Conservation (phyloP, 306 rosid genomes). For the Vigna mungo region DNA sequence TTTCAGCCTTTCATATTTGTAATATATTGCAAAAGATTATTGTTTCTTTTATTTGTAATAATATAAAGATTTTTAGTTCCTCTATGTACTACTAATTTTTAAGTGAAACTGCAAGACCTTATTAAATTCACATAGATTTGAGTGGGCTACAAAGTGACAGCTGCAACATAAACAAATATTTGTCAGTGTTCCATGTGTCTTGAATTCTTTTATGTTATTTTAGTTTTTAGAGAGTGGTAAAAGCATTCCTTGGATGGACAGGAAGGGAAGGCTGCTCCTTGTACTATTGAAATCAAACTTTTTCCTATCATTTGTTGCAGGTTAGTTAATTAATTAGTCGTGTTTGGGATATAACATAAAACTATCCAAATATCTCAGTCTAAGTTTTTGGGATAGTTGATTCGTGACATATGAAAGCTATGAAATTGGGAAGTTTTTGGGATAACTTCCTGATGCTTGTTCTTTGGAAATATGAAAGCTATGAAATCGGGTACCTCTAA, state of each 20-base stretch:
- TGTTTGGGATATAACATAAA: not conserved
- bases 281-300: not conserved
- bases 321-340: not conserved
- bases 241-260: not conserved
- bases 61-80: not conserved
- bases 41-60: not conserved
- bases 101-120: not conserved
- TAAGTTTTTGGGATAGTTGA: not conserved
- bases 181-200: not conserved
- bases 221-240: not conserved
- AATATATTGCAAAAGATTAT: not conserved
- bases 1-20: too few species aligned
- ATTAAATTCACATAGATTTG: not conserved
- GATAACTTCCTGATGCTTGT: not conserved
- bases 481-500: not conserved
- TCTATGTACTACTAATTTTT: slow-evolving; percentile 1
- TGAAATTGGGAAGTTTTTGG: too few species aligned
- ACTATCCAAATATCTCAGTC: not conserved
- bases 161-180: not conserved
- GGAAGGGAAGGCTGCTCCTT: slow-evolving; percentile 7
- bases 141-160: not conserved
- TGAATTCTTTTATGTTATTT: not conserved
- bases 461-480: not conserved
- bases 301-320: not conserved
- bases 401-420: not conserved